Evolutionary conservation across 2,329 filamentous ascomycete species (phyloP), one percentile per base, ranked within the genome.

Genomic region (Cercospora sp.): DNA sequence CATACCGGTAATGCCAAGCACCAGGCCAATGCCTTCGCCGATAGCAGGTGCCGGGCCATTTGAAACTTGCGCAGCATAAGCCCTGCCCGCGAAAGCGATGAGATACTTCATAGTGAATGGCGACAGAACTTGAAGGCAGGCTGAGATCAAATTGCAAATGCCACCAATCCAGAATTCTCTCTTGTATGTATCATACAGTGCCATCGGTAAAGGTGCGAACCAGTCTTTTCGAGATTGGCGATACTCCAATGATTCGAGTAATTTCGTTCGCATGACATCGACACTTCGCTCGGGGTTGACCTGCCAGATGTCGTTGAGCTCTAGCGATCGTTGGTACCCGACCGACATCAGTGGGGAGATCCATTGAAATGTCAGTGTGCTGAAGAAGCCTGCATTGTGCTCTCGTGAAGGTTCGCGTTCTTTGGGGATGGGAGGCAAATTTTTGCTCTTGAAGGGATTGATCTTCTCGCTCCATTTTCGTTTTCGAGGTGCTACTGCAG

Each of bases 101-200:
- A 98, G 84, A 78, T 91, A 97, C 57, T 93, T 89, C 43, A 97
- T 86, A 1, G 91, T 88, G 76, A 94, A 98, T 0, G 94, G 95
- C 0, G 92, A 89, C 68, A 97, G 84, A 66, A 96, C 91, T 79
- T 96, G 90, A 24, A 84, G 75, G 24, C 96, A 81, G 62, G 90
- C 87, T n/a, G 91, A 88, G 28, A 85, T 81, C 18, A 97, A 82
- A 73, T 93, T 89, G 77, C 90, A 94, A 21, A 88, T 74, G n/a
- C 91, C 95, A 55, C 93, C 93, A 3, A 97, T 79, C 83, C 91
- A 89, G 77, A 98, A 95, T 75, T 98, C 94, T 70, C 85, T 84
- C 75, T 89, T 89, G 82, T 94, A 95, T 2, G 91, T 93, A 73
- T 98, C 94, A 78, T 94, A 91, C 66, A 98, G 81, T 1, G 94